Percentiles rank a stretch among this genome's conserved stretches.
These are phyloP conservation scores for Agaricales sp. DNA, from an alignment of 1,284 basidiomycete species.

Conservation along the genomic window DNA sequence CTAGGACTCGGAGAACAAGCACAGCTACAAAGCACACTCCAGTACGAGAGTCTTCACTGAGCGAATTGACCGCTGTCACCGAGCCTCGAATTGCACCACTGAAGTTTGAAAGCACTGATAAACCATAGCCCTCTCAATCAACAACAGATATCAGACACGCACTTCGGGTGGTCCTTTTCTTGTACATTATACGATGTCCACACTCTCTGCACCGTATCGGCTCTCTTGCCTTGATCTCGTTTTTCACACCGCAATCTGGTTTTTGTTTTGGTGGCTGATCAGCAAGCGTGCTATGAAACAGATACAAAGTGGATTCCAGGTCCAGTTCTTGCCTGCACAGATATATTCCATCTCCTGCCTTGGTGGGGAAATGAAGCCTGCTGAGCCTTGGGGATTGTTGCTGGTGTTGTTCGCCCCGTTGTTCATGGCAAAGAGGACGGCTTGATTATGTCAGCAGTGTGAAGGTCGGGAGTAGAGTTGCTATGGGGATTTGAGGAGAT, in stretches of 20 bases:
- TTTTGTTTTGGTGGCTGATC: slow-evolving; percentile 7
- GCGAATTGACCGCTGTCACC: no score
- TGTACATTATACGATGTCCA: slow-evolving; percentile 98
- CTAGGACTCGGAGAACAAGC: no score
- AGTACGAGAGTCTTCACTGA: no score
- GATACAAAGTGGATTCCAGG: slow-evolving; percentile 5
- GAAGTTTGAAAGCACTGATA: slow-evolving; percentile 10
- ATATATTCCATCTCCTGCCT: slow-evolving; percentile 80
- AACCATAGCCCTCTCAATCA: background rate
- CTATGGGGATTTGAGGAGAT: background rate
- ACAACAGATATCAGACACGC: slow-evolving; percentile 26
- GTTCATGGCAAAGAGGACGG: background rate
- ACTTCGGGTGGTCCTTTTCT: slow-evolving; percentile 95
- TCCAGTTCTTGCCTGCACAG: slow-evolving; percentile 66
- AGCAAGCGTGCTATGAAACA: background rate
- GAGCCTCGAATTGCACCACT: slow-evolving; percentile 88
- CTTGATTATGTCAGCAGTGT: background rate
- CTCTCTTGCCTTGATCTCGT: slow-evolving; percentile 88
- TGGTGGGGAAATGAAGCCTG: slow-evolving; percentile 24
- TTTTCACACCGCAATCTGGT: slow-evolving; percentile 88
- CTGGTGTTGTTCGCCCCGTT: background rate
- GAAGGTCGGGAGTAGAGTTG: background rate
- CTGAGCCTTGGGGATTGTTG: background rate
- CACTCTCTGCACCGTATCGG: slow-evolving; percentile 96
- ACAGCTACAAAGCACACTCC: no score